phyloP scores from a whole-genome alignment of 345 rosid species.

The Salix arbutifolia region DNA sequence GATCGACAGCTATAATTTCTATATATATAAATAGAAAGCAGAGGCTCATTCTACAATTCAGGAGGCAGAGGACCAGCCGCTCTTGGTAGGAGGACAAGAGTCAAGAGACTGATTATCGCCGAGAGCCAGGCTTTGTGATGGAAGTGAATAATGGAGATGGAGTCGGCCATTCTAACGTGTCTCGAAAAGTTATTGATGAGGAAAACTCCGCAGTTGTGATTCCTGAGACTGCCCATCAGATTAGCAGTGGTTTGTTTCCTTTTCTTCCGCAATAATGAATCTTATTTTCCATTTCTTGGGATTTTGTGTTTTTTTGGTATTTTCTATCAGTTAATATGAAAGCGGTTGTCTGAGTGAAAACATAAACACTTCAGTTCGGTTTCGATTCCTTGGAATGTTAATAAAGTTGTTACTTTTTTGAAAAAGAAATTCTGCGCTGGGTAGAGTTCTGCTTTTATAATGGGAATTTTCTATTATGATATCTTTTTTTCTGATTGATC shows the following conservation, averaged over 20 bases:
- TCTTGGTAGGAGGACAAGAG: slow-evolving; percentile 9
- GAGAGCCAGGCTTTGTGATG: neutral
- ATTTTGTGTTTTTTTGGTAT: neutral
- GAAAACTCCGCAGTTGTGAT: slow-evolving; percentile 31
- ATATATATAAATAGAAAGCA: neutral
- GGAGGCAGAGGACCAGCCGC: slow-evolving; percentile 21
- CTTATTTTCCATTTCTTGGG: neutral
- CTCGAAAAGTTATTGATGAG: slow-evolving; percentile 22
- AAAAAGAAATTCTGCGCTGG: neutral
- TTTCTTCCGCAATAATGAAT: neutral
- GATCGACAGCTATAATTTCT: neutral
- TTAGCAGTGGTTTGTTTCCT: slow-evolving; percentile 56
- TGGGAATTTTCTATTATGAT: neutral
- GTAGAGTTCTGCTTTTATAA: neutral
- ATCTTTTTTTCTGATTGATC: neutral
- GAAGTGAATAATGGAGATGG: neutral
- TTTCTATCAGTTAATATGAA: neutral
- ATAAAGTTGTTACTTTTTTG: neutral
- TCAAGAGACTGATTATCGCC: neutral
- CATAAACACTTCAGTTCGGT: neutral
- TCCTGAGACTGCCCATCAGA: slow-evolving; percentile 80
- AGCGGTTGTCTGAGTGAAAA: neutral
- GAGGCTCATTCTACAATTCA: neutral
- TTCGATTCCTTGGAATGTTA: neutral
- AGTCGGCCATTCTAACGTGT: slow-evolving; percentile 8